Conservation (phyloP, 2,329 filamentous ascomycete genomes). For the Juglanconis sp. region DNA sequence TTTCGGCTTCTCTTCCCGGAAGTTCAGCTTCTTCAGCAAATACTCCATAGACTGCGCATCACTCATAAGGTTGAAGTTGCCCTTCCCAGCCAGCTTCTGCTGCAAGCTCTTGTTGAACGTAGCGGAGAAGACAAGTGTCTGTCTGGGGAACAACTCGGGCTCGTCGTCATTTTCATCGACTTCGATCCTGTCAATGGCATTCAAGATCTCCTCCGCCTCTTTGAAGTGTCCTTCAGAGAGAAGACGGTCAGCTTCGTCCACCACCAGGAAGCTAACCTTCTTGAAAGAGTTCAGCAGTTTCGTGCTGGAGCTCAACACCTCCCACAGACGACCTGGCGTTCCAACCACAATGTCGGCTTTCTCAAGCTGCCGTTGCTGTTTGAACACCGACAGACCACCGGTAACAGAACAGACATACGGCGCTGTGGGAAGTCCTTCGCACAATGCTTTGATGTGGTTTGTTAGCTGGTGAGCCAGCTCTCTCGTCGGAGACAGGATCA, state of each 20-base stretch:
- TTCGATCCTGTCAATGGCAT: slow-evolving; percentile 70
- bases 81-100: slow-evolving; percentile 82
- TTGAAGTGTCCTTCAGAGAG: slow-evolving; percentile 94
- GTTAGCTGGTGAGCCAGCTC: slow-evolving; percentile 91
- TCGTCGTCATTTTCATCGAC: slow-evolving; percentile 54
- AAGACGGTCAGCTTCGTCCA: slow-evolving; percentile 91
- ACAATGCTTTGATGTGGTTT: slow-evolving; percentile 76
- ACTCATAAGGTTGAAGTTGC: slow-evolving; percentile 63
- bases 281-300: slow-evolving; percentile 69
- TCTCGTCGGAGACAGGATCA: slow-evolving; percentile 87
- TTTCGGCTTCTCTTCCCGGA: slow-evolving; percentile 77
- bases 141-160: slow-evolving; percentile 52
- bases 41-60: slow-evolving; percentile 88
- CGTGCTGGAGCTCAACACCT: slow-evolving; percentile 76
- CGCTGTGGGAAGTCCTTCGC: slow-evolving; percentile 54
- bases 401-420: slow-evolving; percentile 85
- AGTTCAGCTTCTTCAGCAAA: slow-evolving; percentile 83
- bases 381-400: slow-evolving; percentile 88
- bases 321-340: slow-evolving; percentile 91
- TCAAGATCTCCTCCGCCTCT: slow-evolving; percentile 84
- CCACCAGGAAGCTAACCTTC: slow-evolving; percentile 74
- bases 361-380: slow-evolving; percentile 81
- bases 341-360: slow-evolving; percentile 90
- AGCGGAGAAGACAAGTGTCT: slow-evolving; percentile 94
- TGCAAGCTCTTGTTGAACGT: slow-evolving; percentile 92